Evolutionary conservation across 78 protist species (phyloP).

Genomic region (Cavenderia fasciculata): DNA sequence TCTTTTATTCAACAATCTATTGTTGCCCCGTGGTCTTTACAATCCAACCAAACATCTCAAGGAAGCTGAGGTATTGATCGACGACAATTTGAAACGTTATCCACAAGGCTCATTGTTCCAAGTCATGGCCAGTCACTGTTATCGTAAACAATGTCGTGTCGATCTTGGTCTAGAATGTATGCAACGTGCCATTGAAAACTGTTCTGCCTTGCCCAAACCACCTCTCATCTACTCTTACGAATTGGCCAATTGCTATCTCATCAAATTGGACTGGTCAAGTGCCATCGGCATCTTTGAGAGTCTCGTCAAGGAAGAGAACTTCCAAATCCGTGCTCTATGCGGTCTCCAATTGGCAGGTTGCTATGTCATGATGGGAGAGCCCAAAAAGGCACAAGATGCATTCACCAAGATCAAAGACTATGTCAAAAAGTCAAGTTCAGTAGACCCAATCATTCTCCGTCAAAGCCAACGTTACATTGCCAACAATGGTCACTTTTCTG

Average conservation of each 20-base stretch:
- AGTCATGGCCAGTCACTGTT: conserved; percentile 54
- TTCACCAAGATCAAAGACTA: not conserved
- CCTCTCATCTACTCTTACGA: conserved; percentile 64
- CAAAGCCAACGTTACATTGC: conserved; percentile 22
- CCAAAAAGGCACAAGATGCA: not conserved
- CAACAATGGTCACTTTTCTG: conserved; percentile 49
- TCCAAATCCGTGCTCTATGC: conserved; percentile 72
- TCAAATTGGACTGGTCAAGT: conserved; percentile 33
- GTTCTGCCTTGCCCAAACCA: not conserved
- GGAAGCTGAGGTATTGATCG: conserved; percentile 53
- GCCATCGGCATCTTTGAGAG: conserved; percentile 39
- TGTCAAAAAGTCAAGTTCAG: conserved; percentile 14
- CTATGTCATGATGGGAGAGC: conserved; percentile 13
- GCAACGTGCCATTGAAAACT: conserved; percentile 23
- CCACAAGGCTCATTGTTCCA: conserved; percentile 61
- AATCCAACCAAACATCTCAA: conserved; percentile 40
- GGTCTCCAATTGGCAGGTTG: conserved; percentile 62
- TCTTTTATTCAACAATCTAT: conserved; percentile 57
- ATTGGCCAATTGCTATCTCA: conserved; percentile 49
- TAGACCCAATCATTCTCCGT: conserved; percentile 34
- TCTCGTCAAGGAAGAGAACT: conserved; percentile 30
- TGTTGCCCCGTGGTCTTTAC: conserved; percentile 73
- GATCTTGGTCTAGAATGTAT: conserved; percentile 41
- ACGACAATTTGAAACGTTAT: conserved; percentile 21
- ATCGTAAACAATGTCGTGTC: conserved; percentile 56